These are phyloP conservation scores for Staphylotrichum tortipilum DNA, from an alignment of 495 filamentous ascomycete species.

Conservation along the genomic window DNA sequence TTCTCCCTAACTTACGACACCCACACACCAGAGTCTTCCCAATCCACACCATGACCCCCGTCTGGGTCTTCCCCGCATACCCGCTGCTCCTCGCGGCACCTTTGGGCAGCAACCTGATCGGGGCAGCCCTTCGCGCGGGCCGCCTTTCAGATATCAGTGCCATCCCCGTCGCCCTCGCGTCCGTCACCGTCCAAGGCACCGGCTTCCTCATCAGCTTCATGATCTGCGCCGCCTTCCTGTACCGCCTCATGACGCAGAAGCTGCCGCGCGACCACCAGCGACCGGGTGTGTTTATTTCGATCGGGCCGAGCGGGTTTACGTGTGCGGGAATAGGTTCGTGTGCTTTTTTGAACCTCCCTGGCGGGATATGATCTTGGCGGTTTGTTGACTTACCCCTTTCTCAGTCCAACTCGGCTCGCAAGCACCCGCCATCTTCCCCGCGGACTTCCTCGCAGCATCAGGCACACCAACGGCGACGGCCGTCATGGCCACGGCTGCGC, in stretches of 20 bases:
- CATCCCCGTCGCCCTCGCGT: conserved; percentile 60
- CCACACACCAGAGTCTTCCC: conserved; percentile 48
- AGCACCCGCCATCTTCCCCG: conserved; percentile 32
- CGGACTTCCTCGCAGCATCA: too few relatives aligned
- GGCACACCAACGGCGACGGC: conserved; percentile 27
- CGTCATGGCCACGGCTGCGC: conserved; percentile 27
- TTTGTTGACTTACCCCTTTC: not conserved
- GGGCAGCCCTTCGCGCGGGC: conserved; percentile 26
- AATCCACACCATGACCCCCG: conserved; percentile 78
- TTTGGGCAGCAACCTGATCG: conserved; percentile 58
- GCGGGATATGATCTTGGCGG: too few relatives aligned
- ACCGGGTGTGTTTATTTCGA: conserved; percentile 76
- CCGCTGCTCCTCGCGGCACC: conserved; percentile 74
- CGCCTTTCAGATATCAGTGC: conserved; percentile 37
- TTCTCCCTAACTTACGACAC: not conserved
- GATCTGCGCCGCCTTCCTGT: conserved; percentile 80
- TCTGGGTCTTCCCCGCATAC: conserved; percentile 90
- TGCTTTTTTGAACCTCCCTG: not conserved
- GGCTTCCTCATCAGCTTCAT: conserved; percentile 79
- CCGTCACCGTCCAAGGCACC: conserved; percentile 68
- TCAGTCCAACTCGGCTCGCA: conserved; percentile 36
- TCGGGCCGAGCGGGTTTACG: conserved; percentile 74
- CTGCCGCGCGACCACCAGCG: conserved; percentile 66
- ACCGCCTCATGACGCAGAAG: conserved; percentile 87
- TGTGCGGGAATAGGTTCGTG: conserved; percentile 50